These are phyloP conservation scores for Lolium perenne DNA, from an alignment of 176 grass and related monocot genomes.

Conservation along the genomic window DNA sequence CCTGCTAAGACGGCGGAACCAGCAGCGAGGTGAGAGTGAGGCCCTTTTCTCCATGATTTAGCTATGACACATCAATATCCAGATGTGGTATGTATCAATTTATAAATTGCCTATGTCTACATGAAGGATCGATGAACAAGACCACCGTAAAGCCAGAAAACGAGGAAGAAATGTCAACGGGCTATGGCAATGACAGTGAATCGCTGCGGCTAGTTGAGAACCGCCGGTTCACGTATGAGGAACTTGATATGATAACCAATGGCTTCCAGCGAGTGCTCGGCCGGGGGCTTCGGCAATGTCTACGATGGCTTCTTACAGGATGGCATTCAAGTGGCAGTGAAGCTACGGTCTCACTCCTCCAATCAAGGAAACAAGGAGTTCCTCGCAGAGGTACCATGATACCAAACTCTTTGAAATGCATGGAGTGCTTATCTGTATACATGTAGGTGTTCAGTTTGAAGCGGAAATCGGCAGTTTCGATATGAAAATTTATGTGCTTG, in stretches of 20 bases:
- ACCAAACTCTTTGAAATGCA: background rate
- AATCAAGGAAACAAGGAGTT: background rate
- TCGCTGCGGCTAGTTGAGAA: background rate
- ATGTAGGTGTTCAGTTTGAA: background rate
- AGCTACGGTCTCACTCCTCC: background rate
- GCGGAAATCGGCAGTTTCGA: background rate
- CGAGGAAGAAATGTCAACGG: background rate
- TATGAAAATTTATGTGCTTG: background rate
- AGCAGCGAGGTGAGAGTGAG: slow-evolving; percentile 19
- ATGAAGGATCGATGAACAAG: background rate
- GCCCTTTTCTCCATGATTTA: background rate
- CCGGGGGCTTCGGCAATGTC: background rate
- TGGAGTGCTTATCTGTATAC: background rate
- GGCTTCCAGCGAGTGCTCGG: background rate
- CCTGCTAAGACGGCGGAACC: background rate
- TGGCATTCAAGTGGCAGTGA: background rate
- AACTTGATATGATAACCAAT: background rate
- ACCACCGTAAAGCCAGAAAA: background rate
- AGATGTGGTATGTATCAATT: background rate
- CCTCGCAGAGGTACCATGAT: background rate
- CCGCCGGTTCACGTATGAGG: background rate
- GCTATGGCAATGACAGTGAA: background rate
- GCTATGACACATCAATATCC: background rate
- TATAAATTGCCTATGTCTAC: background rate
- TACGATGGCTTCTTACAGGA: slow-evolving; percentile 5